Base-by-base conservation (phyloP, 495 filamentous ascomycete genomes). In the Lasiosphaeris hirsuta region DNA sequence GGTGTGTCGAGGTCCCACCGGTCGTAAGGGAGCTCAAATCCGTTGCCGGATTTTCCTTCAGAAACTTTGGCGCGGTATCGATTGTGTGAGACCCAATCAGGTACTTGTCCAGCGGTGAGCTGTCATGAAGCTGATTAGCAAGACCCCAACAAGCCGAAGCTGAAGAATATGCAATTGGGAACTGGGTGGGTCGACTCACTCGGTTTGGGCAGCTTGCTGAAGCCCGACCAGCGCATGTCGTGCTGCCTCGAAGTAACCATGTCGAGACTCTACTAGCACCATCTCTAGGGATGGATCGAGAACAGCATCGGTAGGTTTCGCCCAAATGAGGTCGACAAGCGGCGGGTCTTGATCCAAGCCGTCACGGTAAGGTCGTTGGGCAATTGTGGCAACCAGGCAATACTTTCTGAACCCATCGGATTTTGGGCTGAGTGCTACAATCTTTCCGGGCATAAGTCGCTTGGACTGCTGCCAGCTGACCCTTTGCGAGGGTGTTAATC, bases 401-500 rank as follows among this genome's bases (percentile, higher is more conserved):
- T 84, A 81, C 0, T 60, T 82, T 46, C 74, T 65, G 63, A 96
- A 94, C 13, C 70, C 71, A 62, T 96, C 88, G 0, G 77, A 54
- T 2, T 71, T 75, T 0, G 87, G 83, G 0, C 85, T 85, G 1
- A 96, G 62, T 3, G 85, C 90, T 19, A 96, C 84, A 2, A 95
- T 62, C 0, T 80, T 78, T 0, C 90, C 90, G 0, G 84, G 74
- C 3, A 85, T 78, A 8, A 96, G 76, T 0, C 92, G 82, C 52
- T 84, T 87, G 0, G 88, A 89, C 50, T 90, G 84, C 18, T 82
- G 73, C 92, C 92, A 96, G 0, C 81, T 75, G 36, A 96, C 85
- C n/a, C 73, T 79, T 60, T 86, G 90, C 5, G 75, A 80, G 0
- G 87, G 81, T 0, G 88, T 90, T 65, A 96, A 95, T 11, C 80